These are phyloP conservation scores for Grigorovia jiainica DNA, from an alignment of 805 yeast genomes.

Conservation along the genomic window DNA sequence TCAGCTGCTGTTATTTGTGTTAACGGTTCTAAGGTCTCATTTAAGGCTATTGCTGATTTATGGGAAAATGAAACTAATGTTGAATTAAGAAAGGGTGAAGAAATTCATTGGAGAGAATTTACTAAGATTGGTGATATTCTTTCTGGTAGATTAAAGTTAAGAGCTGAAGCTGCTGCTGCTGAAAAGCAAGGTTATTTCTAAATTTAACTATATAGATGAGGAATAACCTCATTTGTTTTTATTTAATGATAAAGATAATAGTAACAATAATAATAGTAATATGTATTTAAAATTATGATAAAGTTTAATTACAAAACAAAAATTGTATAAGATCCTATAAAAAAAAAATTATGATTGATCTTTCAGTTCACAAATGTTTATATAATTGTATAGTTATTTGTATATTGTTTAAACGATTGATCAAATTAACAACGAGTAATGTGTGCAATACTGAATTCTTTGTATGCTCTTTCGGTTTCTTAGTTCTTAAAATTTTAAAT, in stretches of 20 bases:
- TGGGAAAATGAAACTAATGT: constrained; percentile 56
- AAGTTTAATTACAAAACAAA: not conserved
- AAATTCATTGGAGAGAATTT: constrained; percentile 60
- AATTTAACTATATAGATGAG: not conserved
- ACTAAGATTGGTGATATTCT: constrained; percentile 54
- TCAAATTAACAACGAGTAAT: no score
- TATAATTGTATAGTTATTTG: no score
- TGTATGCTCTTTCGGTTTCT: no score
- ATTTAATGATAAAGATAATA: constrained; percentile 3
- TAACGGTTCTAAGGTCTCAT: constrained; percentile 54
- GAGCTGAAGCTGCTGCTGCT: constrained; percentile 31
- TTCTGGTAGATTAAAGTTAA: constrained; percentile 56
- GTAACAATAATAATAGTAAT: no score
- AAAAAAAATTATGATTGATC: no score
- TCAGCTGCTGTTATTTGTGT: constrained; percentile 60
- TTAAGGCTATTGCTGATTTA: constrained; percentile 45
- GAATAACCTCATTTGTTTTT: not conserved
- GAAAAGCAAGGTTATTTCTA: constrained; percentile 2
- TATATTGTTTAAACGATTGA: no score
- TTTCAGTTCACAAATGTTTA: no score
- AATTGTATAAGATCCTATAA: not conserved
- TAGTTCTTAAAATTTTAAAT: no score
- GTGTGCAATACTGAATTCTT: no score
- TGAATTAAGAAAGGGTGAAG: constrained; percentile 53
- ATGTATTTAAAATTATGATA: not conserved